Conservation (phyloP, 2,329 filamentous ascomycete genomes). For the Xylaria polymorpha region DNA sequence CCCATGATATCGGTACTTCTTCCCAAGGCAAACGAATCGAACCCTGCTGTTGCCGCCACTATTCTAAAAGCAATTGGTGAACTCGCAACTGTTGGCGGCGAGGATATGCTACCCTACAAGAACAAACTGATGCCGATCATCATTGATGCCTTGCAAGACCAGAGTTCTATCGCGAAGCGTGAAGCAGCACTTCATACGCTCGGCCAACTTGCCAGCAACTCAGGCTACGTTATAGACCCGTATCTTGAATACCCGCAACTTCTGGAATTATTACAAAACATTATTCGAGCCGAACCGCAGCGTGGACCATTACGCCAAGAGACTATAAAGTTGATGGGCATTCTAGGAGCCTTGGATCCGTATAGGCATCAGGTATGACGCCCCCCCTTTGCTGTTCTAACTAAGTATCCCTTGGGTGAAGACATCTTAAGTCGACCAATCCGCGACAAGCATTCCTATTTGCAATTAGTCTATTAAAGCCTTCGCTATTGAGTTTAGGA, state of each 20-base stretch:
- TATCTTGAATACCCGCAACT: constrained; percentile 96
- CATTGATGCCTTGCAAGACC: constrained; percentile 91
- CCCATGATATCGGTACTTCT: constrained; percentile 95
- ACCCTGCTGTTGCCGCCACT: constrained; percentile 89
- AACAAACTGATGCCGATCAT: constrained; percentile 94
- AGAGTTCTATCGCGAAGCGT: constrained; percentile 88
- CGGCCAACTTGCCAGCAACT: constrained; percentile 93
- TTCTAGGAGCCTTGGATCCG: constrained; percentile 92
- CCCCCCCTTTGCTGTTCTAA: constrained; percentile 36
- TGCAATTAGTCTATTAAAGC: neutral
- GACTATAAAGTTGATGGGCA: constrained; percentile 96
- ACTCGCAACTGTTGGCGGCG: constrained; percentile 90
- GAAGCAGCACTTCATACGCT: constrained; percentile 91
- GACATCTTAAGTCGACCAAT: too few species aligned
- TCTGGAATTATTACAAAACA: constrained; percentile 90
- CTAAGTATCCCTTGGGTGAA: constrained; percentile 28
- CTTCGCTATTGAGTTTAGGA: constrained; percentile 12
- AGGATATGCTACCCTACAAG: constrained; percentile 93
- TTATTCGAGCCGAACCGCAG: constrained; percentile 89
- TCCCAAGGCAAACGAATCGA: constrained; percentile 87
- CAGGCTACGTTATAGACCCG: constrained; percentile 96
- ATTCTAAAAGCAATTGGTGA: constrained; percentile 97
- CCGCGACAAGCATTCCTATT: neutral
- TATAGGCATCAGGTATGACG: constrained; percentile 83
- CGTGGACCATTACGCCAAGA: constrained; percentile 87